phyloP scores from a whole-genome alignment of 2,329 filamentous ascomycete genomes.

The Polychaeton citri region DNA sequence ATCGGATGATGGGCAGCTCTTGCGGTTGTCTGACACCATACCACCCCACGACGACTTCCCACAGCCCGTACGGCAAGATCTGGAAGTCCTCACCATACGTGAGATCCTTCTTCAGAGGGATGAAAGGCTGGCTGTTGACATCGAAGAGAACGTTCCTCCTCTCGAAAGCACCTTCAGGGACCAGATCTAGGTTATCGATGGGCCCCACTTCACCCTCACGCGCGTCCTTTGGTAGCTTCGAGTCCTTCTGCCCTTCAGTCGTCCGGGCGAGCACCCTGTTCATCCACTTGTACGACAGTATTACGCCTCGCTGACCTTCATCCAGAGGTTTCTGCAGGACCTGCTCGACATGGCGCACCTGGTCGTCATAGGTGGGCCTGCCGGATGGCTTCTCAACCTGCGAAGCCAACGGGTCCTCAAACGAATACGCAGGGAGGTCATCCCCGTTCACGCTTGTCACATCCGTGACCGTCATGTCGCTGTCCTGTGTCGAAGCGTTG shows the following conservation, averaged over 20 bases:
- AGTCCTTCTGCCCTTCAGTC: constrained; percentile 41
- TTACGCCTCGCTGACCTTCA: constrained; percentile 61
- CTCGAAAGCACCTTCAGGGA: constrained; percentile 26
- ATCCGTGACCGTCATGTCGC: not conserved
- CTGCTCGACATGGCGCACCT: constrained; percentile 59
- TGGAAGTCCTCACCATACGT: constrained; percentile 56
- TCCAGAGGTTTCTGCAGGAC: constrained; percentile 44
- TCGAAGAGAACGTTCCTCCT: constrained; percentile 11
- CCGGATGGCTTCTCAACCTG: not conserved
- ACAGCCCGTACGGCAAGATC: constrained; percentile 65
- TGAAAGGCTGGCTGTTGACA: constrained; percentile 34
- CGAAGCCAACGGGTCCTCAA: constrained; percentile 10
- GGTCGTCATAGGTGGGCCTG: constrained; percentile 41
- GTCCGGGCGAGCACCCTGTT: constrained; percentile 55
- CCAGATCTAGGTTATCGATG: constrained; percentile 76
- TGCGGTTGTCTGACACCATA: constrained; percentile 63
- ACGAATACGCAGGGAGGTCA: constrained; percentile 10
- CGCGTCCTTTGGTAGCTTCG: constrained; percentile 45
- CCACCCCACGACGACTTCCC: constrained; percentile 69
- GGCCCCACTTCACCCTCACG: constrained; percentile 56
- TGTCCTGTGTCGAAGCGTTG: not conserved
- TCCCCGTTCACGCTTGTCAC: constrained; percentile 1
- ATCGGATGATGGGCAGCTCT: constrained; percentile 53
- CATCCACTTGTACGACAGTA: constrained; percentile 73
- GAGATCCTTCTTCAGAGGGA: constrained; percentile 58